Base-by-base conservation (phyloP, 2,329 filamentous ascomycete genomes). In the Fusarium duplospermum region DNA sequence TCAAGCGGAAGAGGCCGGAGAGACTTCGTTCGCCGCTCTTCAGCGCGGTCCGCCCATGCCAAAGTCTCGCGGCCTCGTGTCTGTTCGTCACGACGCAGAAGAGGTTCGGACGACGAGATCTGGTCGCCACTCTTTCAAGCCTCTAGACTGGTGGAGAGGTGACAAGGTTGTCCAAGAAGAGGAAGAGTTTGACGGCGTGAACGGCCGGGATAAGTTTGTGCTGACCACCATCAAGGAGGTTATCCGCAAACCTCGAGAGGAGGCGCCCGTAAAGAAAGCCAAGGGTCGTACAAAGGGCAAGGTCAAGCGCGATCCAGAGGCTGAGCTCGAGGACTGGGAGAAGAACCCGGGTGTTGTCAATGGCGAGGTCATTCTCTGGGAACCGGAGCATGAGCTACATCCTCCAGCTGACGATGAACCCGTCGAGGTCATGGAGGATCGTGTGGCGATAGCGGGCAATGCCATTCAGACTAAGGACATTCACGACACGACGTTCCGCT, bases 71-170 rank as follows among this genome's bases (percentile, higher is more conserved):
- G 88, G 89, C 2, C 83, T 91, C 13, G 85, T 90, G 27, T 89
- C 88, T 60, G 80, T 86, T 62, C 86, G 87, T 47, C 84, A 84
- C 35, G 85, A 85, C 10, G 81, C 84, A 1, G 87, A 91, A 62
- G 85, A 83, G 29, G 85, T 89, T 71, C 86, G 86, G 33, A 89
- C 87, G 52, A 93, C 92, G 60, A 91, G 94, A 63, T 96, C 93
- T 14, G 95, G 94, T 3, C 90, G 96, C 66, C 90, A 91, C 62
- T 94, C 93, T 11, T 92, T 94, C 71, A 90, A 90, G 69, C 96
- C 95, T 1, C 84, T 98, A 36, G 91, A 94, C 29, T 97, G 89
- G 80, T 98, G 96, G 96, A 91, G 91, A 77, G 95, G 95, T 74
- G 96, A 98, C 81, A 90, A 89, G 63, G 90, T 93, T 56, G 89